Conservation (phyloP, 2,329 filamentous ascomycete genomes). For the Simplicillium aogashimaense region DNA sequence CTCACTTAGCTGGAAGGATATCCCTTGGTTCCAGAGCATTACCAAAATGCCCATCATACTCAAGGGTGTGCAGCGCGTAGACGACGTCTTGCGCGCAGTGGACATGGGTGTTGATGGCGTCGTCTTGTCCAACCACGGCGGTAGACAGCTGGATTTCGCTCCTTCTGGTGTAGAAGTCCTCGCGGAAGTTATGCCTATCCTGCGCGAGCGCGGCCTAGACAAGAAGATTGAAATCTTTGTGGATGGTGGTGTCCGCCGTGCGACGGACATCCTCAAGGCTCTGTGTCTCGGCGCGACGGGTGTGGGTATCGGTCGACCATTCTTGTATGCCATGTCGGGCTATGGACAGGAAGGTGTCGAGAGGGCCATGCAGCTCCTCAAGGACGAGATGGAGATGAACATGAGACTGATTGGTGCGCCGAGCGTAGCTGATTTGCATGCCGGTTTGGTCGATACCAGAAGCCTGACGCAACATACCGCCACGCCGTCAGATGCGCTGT, state of each 20-base stretch:
- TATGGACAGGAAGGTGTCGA: slow-evolving; percentile 85
- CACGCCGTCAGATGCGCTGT: slow-evolving; percentile 38
- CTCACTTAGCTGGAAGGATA: slow-evolving; percentile 83
- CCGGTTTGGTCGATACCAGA: slow-evolving; percentile 68
- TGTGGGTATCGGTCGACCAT: slow-evolving; percentile 88
- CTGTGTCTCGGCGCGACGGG: slow-evolving; percentile 85
- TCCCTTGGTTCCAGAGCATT: slow-evolving; percentile 83
- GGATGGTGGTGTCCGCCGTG: slow-evolving; percentile 82
- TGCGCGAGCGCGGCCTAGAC: slow-evolving; percentile 63
- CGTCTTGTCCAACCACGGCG: slow-evolving; percentile 92
- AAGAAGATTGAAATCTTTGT: slow-evolving; percentile 78
- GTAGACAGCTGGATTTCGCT: slow-evolving; percentile 85
- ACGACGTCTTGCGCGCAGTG: slow-evolving; percentile 84
- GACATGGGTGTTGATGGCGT: slow-evolving; percentile 78
- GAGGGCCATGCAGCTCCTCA: slow-evolving; percentile 82
- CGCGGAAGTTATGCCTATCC: slow-evolving; percentile 84
- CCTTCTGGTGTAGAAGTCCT: slow-evolving; percentile 83
- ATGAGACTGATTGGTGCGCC: slow-evolving; percentile 86
- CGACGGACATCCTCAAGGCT: slow-evolving; percentile 92
- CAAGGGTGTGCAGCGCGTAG: slow-evolving; percentile 92
- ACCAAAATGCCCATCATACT: slow-evolving; percentile 93
- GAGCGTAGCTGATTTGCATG: slow-evolving; percentile 66
- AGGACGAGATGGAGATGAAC: slow-evolving; percentile 98
- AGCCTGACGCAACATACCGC: slow-evolving; percentile 49
- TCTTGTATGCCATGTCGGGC: slow-evolving; percentile 90